phyloP scores from a whole-genome alignment of 1,284 basidiomycete species.

The Pholiota adiposa region DNA sequence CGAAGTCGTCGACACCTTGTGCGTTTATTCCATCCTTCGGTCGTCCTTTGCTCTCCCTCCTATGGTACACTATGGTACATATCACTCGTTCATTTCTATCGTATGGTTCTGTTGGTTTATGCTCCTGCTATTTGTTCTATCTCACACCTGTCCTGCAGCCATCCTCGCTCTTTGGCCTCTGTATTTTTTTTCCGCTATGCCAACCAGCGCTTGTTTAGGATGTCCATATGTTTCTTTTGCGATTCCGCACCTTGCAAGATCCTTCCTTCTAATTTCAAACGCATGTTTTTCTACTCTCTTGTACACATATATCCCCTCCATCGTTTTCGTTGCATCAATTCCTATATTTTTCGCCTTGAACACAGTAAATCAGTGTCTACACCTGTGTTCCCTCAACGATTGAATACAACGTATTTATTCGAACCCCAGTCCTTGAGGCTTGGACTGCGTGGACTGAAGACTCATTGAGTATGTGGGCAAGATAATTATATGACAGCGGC shows the following conservation, averaged over 20 bases:
- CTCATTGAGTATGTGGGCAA: not conserved
- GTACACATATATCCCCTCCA: conserved; percentile 9
- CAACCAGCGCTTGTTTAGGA: not conserved
- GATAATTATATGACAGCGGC: not conserved
- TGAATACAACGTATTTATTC: conserved; percentile 21
- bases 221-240: not conserved
- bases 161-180: not conserved
- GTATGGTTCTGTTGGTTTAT: conserved; percentile 4
- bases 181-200: not conserved
- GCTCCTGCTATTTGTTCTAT: not conserved
- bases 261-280: not conserved
- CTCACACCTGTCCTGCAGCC: not conserved
- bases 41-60: not conserved
- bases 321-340: not conserved
- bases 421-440: not conserved
- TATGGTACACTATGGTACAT: conserved; percentile 4
- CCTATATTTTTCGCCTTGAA: not conserved
- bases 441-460: not conserved
- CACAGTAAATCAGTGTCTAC: conserved; percentile 6
- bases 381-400: not conserved
- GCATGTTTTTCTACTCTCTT: conserved; percentile 10
- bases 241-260: not conserved
- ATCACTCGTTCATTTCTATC: conserved; percentile 4
- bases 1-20: not conserved
- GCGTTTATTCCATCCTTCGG: not conserved